A percentile compares a stretch with the other conserved stretches of the same genome.
Conservation (phyloP, 2,329 filamentous ascomycete species). For the Dothistroma pini region DNA sequence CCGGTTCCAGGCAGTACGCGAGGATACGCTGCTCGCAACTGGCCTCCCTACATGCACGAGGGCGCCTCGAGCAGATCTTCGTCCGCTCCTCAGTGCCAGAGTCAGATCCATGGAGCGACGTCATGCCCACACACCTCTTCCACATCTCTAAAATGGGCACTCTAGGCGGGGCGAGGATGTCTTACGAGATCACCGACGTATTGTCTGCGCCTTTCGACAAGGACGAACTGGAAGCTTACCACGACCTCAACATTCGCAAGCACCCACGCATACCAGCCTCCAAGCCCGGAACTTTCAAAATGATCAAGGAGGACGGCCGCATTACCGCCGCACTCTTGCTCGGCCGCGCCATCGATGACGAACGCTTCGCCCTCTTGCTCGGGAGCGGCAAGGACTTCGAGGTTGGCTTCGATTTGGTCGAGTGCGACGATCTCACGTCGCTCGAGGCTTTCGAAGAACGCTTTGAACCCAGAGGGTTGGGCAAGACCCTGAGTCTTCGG, state of each 20-base stretch:
- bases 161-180: background rate
- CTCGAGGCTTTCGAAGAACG: background rate
- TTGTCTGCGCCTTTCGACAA: background rate
- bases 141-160: background rate
- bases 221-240: slow-evolving; percentile 1
- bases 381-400: background rate
- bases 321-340: background rate
- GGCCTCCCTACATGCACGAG: background rate
- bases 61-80: slow-evolving; percentile 1
- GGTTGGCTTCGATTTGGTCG: background rate
- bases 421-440: background rate
- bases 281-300: slow-evolving; percentile 1
- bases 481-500: background rate
- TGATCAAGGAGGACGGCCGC: background rate
- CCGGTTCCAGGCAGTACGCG: background rate
- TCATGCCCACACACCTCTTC: slow-evolving; percentile 1
- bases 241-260: background rate
- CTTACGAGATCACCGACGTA: background rate
- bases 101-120: background rate
- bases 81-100: background rate
- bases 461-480: background rate
- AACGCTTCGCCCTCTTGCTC: background rate
- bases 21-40: background rate
- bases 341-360: background rate
- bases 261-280: background rate